phyloP scores from a whole-genome alignment of 306 rosid species.

The Quercus gilva region DNA sequence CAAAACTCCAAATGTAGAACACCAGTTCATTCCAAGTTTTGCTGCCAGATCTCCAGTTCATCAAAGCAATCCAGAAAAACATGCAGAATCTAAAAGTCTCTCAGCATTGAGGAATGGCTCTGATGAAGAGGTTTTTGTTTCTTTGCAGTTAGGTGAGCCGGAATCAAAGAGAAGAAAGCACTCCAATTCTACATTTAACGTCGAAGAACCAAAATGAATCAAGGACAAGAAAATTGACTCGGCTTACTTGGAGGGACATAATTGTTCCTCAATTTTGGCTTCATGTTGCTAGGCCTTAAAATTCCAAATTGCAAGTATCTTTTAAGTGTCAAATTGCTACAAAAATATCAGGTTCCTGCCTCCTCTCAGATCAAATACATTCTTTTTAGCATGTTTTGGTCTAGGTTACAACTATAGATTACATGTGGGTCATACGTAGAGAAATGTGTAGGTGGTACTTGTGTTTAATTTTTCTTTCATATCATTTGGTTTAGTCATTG shows the following conservation, averaged over 20 bases:
- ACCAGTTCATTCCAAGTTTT: slow-evolving; percentile 68
- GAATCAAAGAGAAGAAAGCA: slow-evolving; percentile 71
- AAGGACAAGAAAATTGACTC: slow-evolving; percentile 31
- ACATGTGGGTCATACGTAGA: slow-evolving; percentile 50
- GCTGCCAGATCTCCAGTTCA: slow-evolving; percentile 41
- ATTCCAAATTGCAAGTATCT: slow-evolving; percentile 19
- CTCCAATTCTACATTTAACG: slow-evolving; percentile 36
- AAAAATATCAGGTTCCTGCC: slow-evolving; percentile 29
- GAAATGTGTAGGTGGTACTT: slow-evolving; percentile 39
- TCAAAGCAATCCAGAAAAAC: slow-evolving; percentile 49
- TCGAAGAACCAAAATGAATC: slow-evolving; percentile 38
- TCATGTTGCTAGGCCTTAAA: slow-evolving; percentile 23
- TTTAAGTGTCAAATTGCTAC: slow-evolving; percentile 22
- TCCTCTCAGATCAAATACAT: slow-evolving; percentile 34
- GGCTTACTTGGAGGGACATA: slow-evolving; percentile 24
- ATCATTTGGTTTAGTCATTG: slow-evolving; percentile 38
- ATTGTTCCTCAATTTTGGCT: slow-evolving; percentile 23
- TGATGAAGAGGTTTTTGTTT: slow-evolving; percentile 64
- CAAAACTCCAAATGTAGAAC: slow-evolving; percentile 55
- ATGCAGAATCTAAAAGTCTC: slow-evolving; percentile 41
- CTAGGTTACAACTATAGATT: slow-evolving; percentile 45
- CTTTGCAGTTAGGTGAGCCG: slow-evolving; percentile 81
- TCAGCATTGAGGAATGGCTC: slow-evolving; percentile 52
- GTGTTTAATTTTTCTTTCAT: slow-evolving; percentile 23
- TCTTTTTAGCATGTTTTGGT: slow-evolving; percentile 36